A percentile compares a stretch with the other conserved stretches of the same genome.
These are phyloP conservation scores for Plectosphaerella sp. DNA, from an alignment of 2,329 filamentous ascomycete genomes.

Conservation along the genomic window DNA sequence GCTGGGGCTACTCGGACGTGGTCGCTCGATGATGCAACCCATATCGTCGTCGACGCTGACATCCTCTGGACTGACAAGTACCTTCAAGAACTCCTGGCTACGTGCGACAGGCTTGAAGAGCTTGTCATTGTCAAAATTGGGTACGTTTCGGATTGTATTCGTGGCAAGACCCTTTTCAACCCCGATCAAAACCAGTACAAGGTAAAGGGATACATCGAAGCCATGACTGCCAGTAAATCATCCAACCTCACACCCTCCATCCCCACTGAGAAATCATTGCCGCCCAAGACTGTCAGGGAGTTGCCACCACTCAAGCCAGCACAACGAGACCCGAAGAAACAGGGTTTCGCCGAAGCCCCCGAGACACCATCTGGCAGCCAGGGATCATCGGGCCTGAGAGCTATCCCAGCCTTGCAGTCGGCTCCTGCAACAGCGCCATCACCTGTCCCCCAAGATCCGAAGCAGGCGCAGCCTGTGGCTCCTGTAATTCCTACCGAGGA, in stretches of 20 bases:
- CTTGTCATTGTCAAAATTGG: neutral
- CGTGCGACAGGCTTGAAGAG: too few species aligned
- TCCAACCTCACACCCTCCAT: neutral
- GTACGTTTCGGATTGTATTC: slow-evolving; percentile 51
- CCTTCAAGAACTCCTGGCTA: neutral
- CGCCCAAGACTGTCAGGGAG: slow-evolving; percentile 23
- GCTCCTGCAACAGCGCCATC: neutral
- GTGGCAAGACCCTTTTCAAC: slow-evolving; percentile 53
- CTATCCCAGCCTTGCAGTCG: too few species aligned
- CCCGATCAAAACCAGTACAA: slow-evolving; percentile 54
- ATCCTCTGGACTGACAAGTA: slow-evolving; percentile 46
- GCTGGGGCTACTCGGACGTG: slow-evolving; percentile 75
- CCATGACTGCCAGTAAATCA: neutral
- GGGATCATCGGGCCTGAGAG: slow-evolving; percentile 17
- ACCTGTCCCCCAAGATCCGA: neutral
- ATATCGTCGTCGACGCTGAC: slow-evolving; percentile 72
- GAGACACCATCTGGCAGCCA: slow-evolving; percentile 31
- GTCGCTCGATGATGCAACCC: slow-evolving; percentile 63
- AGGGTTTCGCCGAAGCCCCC: slow-evolving; percentile 31
- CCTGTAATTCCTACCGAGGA: neutral
- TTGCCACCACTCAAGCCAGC: slow-evolving; percentile 36
- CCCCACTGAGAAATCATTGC: neutral
- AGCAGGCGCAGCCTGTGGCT: neutral
- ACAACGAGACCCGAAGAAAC: slow-evolving; percentile 28
- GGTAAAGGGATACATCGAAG: slow-evolving; percentile 43